phyloP scores from a whole-genome alignment of 108 stramenopile genomes.

The Fragilariopsis cylindrus region DNA sequence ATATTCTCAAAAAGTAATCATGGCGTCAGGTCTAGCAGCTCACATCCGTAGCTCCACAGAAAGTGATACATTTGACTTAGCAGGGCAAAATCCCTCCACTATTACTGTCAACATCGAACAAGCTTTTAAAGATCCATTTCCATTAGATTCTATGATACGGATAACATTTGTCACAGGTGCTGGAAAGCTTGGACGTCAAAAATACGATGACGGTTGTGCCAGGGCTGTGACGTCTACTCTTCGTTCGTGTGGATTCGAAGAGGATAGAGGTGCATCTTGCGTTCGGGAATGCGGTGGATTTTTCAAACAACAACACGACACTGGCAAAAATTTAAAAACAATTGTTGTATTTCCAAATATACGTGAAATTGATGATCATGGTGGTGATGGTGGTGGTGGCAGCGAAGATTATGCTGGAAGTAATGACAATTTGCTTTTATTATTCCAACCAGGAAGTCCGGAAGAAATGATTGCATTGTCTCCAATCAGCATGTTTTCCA shows the following conservation, averaged over 20 bases:
- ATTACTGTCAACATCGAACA: constrained; percentile 57
- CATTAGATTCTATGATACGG: constrained; percentile 76
- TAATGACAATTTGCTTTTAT: background rate
- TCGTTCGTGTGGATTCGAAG: constrained; percentile 78
- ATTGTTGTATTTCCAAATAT: constrained; percentile 91
- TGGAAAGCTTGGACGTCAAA: constrained; percentile 82
- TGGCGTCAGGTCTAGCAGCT: constrained; percentile 67
- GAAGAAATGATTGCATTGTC: constrained; percentile 72
- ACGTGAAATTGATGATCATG: constrained; percentile 16
- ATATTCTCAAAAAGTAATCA: background rate
- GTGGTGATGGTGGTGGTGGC: constrained; percentile 20
- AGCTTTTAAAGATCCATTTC: constrained; percentile 69
- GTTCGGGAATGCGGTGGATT: constrained; percentile 80
- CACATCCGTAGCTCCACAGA: constrained; percentile 74
- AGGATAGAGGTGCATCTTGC: constrained; percentile 88
- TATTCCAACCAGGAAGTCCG: constrained; percentile 61
- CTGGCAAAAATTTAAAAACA: constrained; percentile 93
- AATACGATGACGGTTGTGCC: constrained; percentile 87
- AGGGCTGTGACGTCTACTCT: constrained; percentile 78
- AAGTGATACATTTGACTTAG: constrained; percentile 82
- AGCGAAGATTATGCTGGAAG: constrained; percentile 23
- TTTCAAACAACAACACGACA: constrained; percentile 95
- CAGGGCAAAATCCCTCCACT: constrained; percentile 56
- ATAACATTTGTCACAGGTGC: constrained; percentile 88
- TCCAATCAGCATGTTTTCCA: constrained; percentile 63